Conservation (phyloP, 208 protist genomes). For the Acanthamoeba royreba region DNA sequence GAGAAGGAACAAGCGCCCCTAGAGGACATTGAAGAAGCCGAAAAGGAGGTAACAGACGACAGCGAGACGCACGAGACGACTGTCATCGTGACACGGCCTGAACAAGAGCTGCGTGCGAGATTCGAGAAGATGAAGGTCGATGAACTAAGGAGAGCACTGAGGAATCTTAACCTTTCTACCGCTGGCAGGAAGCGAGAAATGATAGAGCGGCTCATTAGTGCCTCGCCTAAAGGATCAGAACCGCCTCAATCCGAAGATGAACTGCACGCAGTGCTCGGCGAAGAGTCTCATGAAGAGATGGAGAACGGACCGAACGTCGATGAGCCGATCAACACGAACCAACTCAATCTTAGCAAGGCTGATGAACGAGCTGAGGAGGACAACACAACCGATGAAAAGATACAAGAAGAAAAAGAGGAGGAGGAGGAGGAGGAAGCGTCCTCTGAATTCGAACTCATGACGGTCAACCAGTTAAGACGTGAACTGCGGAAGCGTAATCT, state of each 20-base stretch:
- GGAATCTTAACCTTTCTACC: neutral
- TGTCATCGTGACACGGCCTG: neutral
- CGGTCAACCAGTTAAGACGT: neutral
- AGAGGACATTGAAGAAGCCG: neutral
- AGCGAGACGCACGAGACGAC: too few relatives aligned
- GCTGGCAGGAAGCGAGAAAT: neutral
- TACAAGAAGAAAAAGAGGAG: neutral
- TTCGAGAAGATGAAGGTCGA: neutral
- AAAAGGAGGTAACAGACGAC: too few relatives aligned
- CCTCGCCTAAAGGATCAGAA: neutral
- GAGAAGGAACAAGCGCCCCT: neutral
- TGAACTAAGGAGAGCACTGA: neutral
- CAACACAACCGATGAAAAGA: neutral
- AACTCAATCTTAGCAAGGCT: too few relatives aligned
- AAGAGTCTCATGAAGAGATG: neutral
- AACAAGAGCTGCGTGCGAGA: neutral
- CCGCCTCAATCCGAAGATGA: neutral
- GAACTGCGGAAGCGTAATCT: neutral
- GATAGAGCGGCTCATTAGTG: neutral
- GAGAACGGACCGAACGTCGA: too few relatives aligned
- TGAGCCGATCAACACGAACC: too few relatives aligned
- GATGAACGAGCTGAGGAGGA: neutral
- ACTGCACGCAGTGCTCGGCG: neutral
- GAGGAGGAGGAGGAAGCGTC: neutral
- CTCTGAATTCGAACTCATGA: neutral